These are phyloP conservation scores for Gamarada debralockiae DNA, from an alignment of 495 filamentous ascomycete species.

Conservation along the genomic window DNA sequence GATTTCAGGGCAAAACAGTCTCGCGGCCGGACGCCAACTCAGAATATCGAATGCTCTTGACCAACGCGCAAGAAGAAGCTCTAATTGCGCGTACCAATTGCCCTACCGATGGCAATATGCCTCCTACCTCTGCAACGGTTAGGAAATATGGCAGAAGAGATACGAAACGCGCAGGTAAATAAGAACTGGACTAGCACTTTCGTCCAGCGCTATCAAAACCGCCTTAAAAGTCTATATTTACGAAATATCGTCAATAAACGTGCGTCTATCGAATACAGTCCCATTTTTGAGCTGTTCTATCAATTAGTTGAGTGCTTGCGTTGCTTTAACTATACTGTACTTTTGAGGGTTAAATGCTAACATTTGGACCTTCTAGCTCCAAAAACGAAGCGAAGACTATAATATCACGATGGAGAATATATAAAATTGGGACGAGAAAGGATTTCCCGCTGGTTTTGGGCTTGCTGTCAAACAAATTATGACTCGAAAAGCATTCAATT, in stretches of 20 bases:
- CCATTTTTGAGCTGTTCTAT: constrained; percentile 8
- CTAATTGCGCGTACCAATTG: constrained; percentile 8
- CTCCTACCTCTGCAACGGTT: constrained; percentile 9
- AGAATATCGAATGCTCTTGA: not conserved
- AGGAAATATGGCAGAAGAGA: constrained; percentile 12
- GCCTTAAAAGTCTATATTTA: constrained; percentile 11
- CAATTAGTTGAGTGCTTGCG: not conserved
- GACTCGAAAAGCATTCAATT: not conserved
- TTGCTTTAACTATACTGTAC: not conserved
- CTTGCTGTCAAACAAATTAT: constrained; percentile 26
- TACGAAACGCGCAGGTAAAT: not conserved
- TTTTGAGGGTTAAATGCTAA: not conserved
- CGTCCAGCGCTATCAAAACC: not conserved
- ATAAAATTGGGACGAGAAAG: constrained; percentile 7
- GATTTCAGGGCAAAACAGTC: too few species aligned
- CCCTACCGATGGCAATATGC: constrained; percentile 3
- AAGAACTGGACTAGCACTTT: constrained; percentile 13
- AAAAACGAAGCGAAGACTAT: constrained; percentile 2
- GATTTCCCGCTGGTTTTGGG: constrained; percentile 11
- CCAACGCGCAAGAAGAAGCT: not conserved
- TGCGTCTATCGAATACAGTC: not conserved
- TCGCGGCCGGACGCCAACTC: constrained; percentile 7
- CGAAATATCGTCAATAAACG: constrained; percentile 11
- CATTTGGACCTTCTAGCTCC: not conserved
- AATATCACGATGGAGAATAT: constrained; percentile 7